Percentiles rank a stretch among this genome's conserved stretches.
Evolutionary conservation across 2,329 filamentous ascomycete genomes (phyloP).

Genomic region (Xylariaceae sp.): DNA sequence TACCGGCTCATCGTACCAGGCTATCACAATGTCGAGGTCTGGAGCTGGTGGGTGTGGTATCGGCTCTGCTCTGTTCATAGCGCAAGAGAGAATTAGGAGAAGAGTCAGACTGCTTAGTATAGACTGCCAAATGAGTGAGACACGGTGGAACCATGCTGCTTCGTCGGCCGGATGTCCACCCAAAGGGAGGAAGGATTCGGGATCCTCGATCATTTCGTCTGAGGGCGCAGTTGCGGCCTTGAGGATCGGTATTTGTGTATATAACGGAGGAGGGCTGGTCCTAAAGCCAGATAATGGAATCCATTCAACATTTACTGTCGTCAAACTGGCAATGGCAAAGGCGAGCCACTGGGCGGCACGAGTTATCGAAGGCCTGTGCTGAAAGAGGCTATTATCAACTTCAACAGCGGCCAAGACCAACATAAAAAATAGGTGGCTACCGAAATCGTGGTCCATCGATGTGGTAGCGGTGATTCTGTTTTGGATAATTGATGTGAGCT

Average conservation of each 20-base stretch:
- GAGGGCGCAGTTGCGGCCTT: conserved; percentile 5
- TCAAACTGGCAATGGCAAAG: conserved; percentile 14
- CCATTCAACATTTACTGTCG: conserved; percentile 10
- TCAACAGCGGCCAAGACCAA: conserved; percentile 15
- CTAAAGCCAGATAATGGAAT: conserved; percentile 1
- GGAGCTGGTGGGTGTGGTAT: conserved; percentile 10
- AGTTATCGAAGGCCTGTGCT: conserved; percentile 16
- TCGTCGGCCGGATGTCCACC: neutral
- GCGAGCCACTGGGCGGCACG: conserved; percentile 13
- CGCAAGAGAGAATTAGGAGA: conserved; percentile 10
- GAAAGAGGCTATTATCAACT: conserved; percentile 12
- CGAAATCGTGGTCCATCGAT: conserved; percentile 7
- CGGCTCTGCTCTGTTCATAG: conserved; percentile 4
- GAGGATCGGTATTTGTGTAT: conserved; percentile 8
- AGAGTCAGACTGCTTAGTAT: conserved; percentile 9
- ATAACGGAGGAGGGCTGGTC: conserved; percentile 3
- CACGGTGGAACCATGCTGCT: conserved; percentile 4
- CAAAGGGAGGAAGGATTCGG: conserved; percentile 10
- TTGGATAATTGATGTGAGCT: conserved; percentile 9
- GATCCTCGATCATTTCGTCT: conserved; percentile 8
- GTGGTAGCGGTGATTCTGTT: conserved; percentile 2
- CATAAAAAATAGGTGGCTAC: conserved; percentile 10
- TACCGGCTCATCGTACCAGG: conserved; percentile 19
- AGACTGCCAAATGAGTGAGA: conserved; percentile 13
- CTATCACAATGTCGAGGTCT: conserved; percentile 20